phyloP scores from a whole-genome alignment of 1,284 basidiomycete species.

The Porphyrellus sp. region DNA sequence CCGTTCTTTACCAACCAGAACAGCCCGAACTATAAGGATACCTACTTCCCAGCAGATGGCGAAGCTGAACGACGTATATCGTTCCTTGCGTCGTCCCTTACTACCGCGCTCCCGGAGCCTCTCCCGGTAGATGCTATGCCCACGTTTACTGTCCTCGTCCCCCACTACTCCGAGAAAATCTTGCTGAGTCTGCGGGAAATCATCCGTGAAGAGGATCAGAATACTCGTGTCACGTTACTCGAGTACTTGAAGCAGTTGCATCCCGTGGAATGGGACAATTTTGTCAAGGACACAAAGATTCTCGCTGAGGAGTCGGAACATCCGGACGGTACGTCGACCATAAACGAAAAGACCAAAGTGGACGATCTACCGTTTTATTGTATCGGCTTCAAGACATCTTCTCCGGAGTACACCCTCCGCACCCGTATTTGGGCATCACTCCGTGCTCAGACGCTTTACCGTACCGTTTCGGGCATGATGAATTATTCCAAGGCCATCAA shows the following conservation, averaged over 20 bases:
- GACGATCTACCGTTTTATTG: conserved; percentile 98
- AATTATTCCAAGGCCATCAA: conserved; percentile 99
- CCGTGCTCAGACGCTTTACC: conserved; percentile 96
- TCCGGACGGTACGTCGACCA: conserved; percentile 52
- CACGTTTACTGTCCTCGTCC: conserved; percentile 92
- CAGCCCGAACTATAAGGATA: conserved; percentile 65
- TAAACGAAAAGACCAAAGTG: conserved; percentile 75
- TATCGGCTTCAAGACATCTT: conserved; percentile 98
- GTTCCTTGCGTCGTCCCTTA: conserved; percentile 94
- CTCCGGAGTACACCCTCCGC: conserved; percentile 96
- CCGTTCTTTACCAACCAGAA: conserved; percentile 95
- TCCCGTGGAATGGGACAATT: conserved; percentile 99
- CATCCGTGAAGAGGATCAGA: conserved; percentile 94
- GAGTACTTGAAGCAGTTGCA: conserved; percentile 99
- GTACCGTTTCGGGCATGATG: conserved; percentile 99
- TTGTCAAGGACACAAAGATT: conserved; percentile 99
- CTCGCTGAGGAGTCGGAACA: conserved; percentile 90
- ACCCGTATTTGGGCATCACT: conserved; percentile 99
- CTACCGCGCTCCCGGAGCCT: conserved; percentile 85
- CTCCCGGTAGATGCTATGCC: conserved; percentile 95
- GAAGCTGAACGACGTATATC: conserved; percentile 95
- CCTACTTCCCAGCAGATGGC: conserved; percentile 89
- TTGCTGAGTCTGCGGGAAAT: conserved; percentile 91
- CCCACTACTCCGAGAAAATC: conserved; percentile 96
- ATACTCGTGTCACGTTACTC: conserved; percentile 89